Conservation (phyloP, 1,284 basidiomycete genomes). For the Sanghuangporus weigelae region DNA sequence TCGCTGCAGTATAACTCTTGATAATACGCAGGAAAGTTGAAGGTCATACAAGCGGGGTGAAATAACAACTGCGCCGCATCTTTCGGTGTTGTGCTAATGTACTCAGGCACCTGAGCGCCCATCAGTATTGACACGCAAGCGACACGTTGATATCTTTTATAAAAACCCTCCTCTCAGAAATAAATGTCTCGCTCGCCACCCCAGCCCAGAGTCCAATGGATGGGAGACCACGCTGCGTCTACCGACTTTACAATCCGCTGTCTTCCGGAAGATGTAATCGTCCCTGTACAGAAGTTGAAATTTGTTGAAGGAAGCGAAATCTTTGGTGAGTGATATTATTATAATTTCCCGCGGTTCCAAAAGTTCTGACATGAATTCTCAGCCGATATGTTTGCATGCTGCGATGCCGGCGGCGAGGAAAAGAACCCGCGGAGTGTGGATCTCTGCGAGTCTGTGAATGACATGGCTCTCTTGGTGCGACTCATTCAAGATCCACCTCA, state of each 20-base stretch:
- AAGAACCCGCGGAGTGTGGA: slow-evolving; percentile 32
- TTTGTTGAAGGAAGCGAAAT: slow-evolving; percentile 13
- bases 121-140: not conserved
- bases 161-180: not conserved
- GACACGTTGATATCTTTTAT: not conserved
- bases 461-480: slow-evolving; percentile 43
- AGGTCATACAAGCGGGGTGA: too few relatives aligned
- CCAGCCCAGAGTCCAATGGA: not conserved
- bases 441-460: slow-evolving; percentile 44
- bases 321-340: slow-evolving; percentile 9
- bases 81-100: not conserved
- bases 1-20: too few relatives aligned
- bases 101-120: not conserved
- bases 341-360: not conserved
- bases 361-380: not conserved
- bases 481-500: slow-evolving; percentile 46
- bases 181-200: not conserved
- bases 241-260: slow-evolving; percentile 4
- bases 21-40: too few relatives aligned
- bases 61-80: too few relatives aligned
- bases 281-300: slow-evolving; percentile 3
- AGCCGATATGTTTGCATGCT: slow-evolving; percentile 14
- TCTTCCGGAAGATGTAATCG: slow-evolving; percentile 9
- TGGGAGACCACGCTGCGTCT: not conserved
- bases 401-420: not conserved